Base-by-base conservation (phyloP, 2,329 filamentous ascomycete genomes). In the Botrytis byssoidea region DNA sequence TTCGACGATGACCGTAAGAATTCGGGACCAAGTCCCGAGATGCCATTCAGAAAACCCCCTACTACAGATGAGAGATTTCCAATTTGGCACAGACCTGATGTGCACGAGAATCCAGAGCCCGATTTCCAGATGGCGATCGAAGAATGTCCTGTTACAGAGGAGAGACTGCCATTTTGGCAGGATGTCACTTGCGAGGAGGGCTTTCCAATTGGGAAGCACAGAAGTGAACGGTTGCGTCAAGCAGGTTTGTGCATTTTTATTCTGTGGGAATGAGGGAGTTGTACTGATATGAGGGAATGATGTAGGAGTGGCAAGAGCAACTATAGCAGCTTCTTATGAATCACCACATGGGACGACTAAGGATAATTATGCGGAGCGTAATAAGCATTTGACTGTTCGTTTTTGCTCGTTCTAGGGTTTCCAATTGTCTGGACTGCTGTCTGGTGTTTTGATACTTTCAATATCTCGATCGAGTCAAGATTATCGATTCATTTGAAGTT, bases 341-440 rank as follows among this genome's bases (percentile, higher is more conserved):
- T 74, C 76, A 18, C 85, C 85, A 3, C 74, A 85, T 73, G 85
- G 85, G 51, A 86, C 84, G 0, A 80, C 79, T 0, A 76, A 82
- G n/a, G 48, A 72, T 22, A 37, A 72, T 46, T 85, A 83, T 80
- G 79, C 82, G 3, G 74, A 77, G 35, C 77, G 80, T 0, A 82
- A 86, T 75, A 74, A 81, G 0, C 79, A 85, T 71, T 80, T 85
- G 76, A 81, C 78, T 5, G 74, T 78, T 72, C 42, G 48, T 67
- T 22, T 51, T 14, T 3, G 4, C 44, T 25, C 29, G 4, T 61
- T 10, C 9, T 44, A 29, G 9, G 12, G 8, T 18, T 22, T 42
- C 60, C n/a, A 40, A 22, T 42, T 4, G 12, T 18, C 25, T 16
- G 10, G 20, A 37, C 35, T n/a, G 22, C 22, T 18, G 51, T 32